Evolutionary conservation across 306 rosid genomes (phyloP), one percentile per base, ranked within the genome.

Genomic region (Trifolium fragiferum): DNA sequence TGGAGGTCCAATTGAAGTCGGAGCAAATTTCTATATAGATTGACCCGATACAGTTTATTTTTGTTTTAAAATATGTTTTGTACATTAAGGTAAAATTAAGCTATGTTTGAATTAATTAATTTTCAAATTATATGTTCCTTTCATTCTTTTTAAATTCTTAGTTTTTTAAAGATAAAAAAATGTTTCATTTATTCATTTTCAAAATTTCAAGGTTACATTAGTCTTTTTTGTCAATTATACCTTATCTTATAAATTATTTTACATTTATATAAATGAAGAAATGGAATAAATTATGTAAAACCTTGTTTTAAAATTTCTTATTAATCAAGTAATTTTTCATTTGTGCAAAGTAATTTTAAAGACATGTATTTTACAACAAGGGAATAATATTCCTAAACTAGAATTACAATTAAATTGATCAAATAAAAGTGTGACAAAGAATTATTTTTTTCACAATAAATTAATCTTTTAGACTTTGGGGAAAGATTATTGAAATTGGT

Each of bases 401-500:
- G 7, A 5, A 1, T 20, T 57, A 25, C 7, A 27, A 14, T 63
- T 16, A 62, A 63, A 35, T 63, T 63, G 47, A 63, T 16, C 2
- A 15, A 68, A 46, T 13, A 68, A 2, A 68, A 68, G 20, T 2
- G 9, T 20, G 35, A 66, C 72, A 40, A 12, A 23, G 13, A 44
- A 43, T 21, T 23, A 8, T 33, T 64, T 40, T 32, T 12, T 33
- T 21, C 13, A n/a, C 20, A 62, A 1, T 8, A 62, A 5, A 37
- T 0, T 66, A 10, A 25, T 25, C 27, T 25, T 21, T 14, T 18
- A 15, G 15, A 35, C 9, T 63, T 66, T 8, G 2, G 10, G 72
- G 40, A 66, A 70, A 53, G 20, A 20, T 20, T 19, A 55, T 4
- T 66, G 44, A 49, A 10, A 38, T 54, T 81, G 63, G 8, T 59